phyloP scores from a whole-genome alignment of 2,329 filamentous ascomycete genomes.

The Calonectria ilicicola region DNA sequence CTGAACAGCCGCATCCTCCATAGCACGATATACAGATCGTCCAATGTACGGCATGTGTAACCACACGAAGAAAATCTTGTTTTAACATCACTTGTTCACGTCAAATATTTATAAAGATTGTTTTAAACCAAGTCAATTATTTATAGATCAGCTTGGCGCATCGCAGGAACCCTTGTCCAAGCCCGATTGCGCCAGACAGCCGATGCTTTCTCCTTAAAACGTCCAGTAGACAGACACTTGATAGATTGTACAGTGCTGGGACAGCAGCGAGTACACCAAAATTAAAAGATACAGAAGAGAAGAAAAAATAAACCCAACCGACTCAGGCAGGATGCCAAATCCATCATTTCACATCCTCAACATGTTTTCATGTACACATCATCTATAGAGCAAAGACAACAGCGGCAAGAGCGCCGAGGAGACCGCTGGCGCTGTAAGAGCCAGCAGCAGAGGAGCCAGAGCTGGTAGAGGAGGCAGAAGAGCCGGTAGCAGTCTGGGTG shows the following conservation, averaged over 20 bases:
- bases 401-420: conserved; percentile 44
- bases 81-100: too few species aligned
- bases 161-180: background rate
- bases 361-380: background rate
- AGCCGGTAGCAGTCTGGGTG: background rate
- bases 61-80: too few species aligned
- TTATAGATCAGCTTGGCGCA: background rate
- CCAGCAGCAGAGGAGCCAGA: conserved; percentile 17
- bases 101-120: background rate
- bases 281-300: background rate
- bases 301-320: background rate
- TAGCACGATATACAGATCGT: too few species aligned
- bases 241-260: background rate
- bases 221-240: background rate
- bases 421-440: conserved; percentile 29
- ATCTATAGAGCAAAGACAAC: conserved; percentile 46
- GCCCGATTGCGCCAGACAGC: background rate
- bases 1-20: too few species aligned
- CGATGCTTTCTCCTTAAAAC: background rate
- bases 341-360: background rate
- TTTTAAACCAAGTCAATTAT: background rate
- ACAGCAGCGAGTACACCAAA: background rate
- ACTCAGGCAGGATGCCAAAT: background rate
- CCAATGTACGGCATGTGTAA: too few species aligned
- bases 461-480: conserved; percentile 1